These are phyloP conservation scores for Arxiozyma telluris DNA, from an alignment of 1,139 yeast species.

Conservation along the genomic window DNA sequence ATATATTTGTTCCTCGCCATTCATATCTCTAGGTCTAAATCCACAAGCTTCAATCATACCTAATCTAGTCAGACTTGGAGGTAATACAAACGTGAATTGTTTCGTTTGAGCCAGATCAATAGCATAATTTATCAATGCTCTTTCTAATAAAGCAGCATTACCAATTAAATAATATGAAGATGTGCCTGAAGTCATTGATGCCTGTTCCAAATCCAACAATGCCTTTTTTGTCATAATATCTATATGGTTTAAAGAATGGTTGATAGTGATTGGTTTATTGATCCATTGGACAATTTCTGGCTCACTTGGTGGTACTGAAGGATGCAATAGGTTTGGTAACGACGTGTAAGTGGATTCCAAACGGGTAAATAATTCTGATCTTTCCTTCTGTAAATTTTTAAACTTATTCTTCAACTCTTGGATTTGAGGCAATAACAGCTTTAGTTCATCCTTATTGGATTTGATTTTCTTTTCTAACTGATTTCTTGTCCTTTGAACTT, in stretches of 20 bases:
- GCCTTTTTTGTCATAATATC: slow-evolving; percentile 34
- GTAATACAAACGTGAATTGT: slow-evolving; percentile 66
- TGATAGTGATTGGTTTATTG: slow-evolving; percentile 34
- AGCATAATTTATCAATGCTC: slow-evolving; percentile 78
- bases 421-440: slow-evolving; percentile 13
- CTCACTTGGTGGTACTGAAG: slow-evolving; percentile 37
- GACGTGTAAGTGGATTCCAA: slow-evolving; percentile 36
- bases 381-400: slow-evolving; percentile 8
- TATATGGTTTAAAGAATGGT: slow-evolving; percentile 41
- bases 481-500: slow-evolving; percentile 27
- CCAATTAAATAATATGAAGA: slow-evolving; percentile 84
- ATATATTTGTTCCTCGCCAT: slow-evolving; percentile 81
- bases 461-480: slow-evolving; percentile 24
- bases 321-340: slow-evolving; percentile 62
- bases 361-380: slow-evolving; percentile 33
- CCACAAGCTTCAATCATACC: slow-evolving; percentile 88
- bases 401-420: slow-evolving; percentile 23
- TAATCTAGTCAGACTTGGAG: slow-evolving; percentile 78
- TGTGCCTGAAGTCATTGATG: slow-evolving; percentile 69
- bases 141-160: slow-evolving; percentile 84
- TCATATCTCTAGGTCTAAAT: slow-evolving; percentile 85
- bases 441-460: slow-evolving; percentile 14
- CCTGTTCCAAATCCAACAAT: slow-evolving; percentile 61
- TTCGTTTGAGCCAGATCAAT: slow-evolving; percentile 38
- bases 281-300: slow-evolving; percentile 45